phyloP scores from a whole-genome alignment of 208 protist species.

The Naegleria gruberi region DNA sequence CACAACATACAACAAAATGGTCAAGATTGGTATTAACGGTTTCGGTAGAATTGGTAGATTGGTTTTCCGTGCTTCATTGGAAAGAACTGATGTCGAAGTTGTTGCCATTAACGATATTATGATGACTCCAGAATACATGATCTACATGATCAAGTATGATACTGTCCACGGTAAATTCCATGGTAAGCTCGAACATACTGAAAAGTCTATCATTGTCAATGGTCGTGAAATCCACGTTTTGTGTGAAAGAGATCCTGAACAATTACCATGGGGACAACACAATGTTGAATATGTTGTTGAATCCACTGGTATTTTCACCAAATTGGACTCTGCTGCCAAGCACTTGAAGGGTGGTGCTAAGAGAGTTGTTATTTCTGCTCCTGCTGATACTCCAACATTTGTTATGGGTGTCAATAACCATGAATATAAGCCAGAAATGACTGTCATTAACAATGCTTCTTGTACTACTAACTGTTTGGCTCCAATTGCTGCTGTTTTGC shows the following conservation, averaged over 20 bases:
- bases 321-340: constrained; percentile 64
- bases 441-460: constrained; percentile 95
- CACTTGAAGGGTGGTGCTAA: constrained; percentile 92
- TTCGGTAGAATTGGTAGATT: constrained; percentile 88
- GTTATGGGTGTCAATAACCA: constrained; percentile 98
- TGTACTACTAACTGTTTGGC: constrained; percentile 99
- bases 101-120: constrained; percentile 89
- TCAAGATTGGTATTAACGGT: constrained; percentile 84
- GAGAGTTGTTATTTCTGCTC: constrained; percentile 98
- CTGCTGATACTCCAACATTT: constrained; percentile 88
- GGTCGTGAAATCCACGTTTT: constrained; percentile 5
- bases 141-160: constrained; percentile 83
- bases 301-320: constrained; percentile 96
- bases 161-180: constrained; percentile 85
- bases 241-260: constrained; percentile 59
- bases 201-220: not conserved
- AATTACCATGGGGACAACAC: constrained; percentile 82
- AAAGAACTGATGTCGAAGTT: constrained; percentile 48
- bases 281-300: constrained; percentile 95
- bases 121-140: constrained; percentile 81
- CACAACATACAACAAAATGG: constrained; percentile 41
- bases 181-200: constrained; percentile 51
- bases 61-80: constrained; percentile 64
- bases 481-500: constrained; percentile 86
- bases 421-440: constrained; percentile 61